Percentiles rank a stretch among this genome's conserved stretches.
phyloP scores from a whole-genome alignment of 1,284 basidiomycete species.

The Sanguinoderma infundibulare region DNA sequence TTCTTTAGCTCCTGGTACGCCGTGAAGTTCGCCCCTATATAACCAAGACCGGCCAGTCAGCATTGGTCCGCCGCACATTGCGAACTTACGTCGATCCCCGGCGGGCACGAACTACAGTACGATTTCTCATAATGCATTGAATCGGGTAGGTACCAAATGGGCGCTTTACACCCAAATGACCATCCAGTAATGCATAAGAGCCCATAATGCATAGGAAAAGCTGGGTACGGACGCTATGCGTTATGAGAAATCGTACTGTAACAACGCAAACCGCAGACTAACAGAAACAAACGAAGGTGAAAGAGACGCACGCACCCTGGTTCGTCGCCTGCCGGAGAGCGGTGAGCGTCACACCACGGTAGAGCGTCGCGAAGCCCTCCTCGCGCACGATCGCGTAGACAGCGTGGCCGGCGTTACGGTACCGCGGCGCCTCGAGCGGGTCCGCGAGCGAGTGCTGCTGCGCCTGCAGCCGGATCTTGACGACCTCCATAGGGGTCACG shows the following conservation, averaged over 20 bases:
- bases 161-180: too few relatives aligned
- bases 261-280: too few relatives aligned
- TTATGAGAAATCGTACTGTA: too few relatives aligned
- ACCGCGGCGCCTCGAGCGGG: constrained; percentile 91
- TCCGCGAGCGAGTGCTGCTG: constrained; percentile 98
- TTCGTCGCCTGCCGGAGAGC: constrained; percentile 98
- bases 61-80: too few relatives aligned
- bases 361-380: constrained; percentile 87
- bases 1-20: constrained; percentile 98
- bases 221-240: too few relatives aligned
- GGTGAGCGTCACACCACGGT: constrained; percentile 92
- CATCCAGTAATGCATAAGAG: too few relatives aligned
- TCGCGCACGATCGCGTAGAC: constrained; percentile 95
- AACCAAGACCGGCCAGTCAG: background rate
- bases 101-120: too few relatives aligned
- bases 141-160: too few relatives aligned
- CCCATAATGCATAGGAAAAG: too few relatives aligned
- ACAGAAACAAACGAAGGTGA: background rate
- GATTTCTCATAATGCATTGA: too few relatives aligned
- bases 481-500: constrained; percentile 99
- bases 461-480: constrained; percentile 98
- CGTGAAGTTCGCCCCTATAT: constrained; percentile 92
- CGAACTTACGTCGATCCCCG: too few relatives aligned
- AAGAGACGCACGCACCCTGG: constrained; percentile 76
- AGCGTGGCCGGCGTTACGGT: constrained; percentile 96